Conservation (phyloP, 148 eudicot genomes). For the Bassia scoparia region DNA sequence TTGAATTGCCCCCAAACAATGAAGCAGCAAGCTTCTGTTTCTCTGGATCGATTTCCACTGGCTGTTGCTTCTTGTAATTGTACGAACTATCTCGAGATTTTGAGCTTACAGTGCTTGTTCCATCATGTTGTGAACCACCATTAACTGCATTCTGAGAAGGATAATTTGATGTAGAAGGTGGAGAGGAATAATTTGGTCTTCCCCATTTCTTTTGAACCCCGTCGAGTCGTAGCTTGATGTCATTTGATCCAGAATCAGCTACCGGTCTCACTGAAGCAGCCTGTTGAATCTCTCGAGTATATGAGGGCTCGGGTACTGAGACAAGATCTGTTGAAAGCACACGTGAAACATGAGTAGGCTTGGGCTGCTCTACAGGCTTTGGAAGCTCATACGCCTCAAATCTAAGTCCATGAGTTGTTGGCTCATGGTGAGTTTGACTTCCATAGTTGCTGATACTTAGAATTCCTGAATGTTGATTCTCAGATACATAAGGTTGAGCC, state of each 20-base stretch:
- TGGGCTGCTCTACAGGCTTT: constrained; percentile 49
- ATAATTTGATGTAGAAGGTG: constrained; percentile 55
- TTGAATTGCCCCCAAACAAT: constrained; percentile 67
- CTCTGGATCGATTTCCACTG: constrained; percentile 57
- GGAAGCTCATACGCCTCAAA: constrained; percentile 96
- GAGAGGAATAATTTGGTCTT: constrained; percentile 58
- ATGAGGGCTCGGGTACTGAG: constrained; percentile 61
- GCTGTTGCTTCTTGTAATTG: constrained; percentile 41
- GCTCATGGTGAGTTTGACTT: constrained; percentile 52
- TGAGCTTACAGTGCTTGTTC: constrained; percentile 30
- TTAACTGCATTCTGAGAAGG: constrained; percentile 47
- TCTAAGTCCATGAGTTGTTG: constrained; percentile 69
- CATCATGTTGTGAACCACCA: constrained; percentile 44
- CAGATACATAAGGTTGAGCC: constrained; percentile 89
- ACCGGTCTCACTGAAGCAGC: constrained; percentile 29
- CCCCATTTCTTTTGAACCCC: constrained; percentile 99
- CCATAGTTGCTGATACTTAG: constrained; percentile 47
- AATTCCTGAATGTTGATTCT: constrained; percentile 58
- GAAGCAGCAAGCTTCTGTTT: constrained; percentile 97
- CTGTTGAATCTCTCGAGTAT: constrained; percentile 41
- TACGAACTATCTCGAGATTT: constrained; percentile 40
- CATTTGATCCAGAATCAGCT: constrained; percentile 51
- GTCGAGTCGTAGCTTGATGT: constrained; percentile 77
- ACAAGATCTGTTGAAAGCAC: constrained; percentile 67
- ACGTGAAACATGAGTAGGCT: constrained; percentile 35